Percentiles rank a stretch among this genome's conserved stretches.
These are phyloP conservation scores for Dillenia suffruticosa DNA, from an alignment of 164 flowering plant genomes.

Conservation along the genomic window DNA sequence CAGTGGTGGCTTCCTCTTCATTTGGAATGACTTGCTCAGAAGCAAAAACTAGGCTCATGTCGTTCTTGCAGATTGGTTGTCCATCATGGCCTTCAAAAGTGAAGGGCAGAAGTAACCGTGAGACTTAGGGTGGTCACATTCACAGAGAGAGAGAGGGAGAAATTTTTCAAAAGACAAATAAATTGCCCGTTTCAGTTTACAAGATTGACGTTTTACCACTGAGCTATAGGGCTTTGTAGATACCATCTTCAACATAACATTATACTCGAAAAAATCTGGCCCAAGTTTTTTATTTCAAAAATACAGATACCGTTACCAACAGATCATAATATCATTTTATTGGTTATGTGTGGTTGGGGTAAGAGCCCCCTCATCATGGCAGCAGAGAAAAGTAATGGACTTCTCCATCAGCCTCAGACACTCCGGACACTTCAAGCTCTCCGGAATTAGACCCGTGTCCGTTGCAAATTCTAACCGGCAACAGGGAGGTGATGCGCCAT, in stretches of 20 bases:
- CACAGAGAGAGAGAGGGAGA: not conserved
- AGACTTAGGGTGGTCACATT: not conserved
- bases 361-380: constrained; percentile 7
- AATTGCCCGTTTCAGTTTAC: constrained; percentile 49
- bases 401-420: constrained; percentile 22
- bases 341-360: no score
- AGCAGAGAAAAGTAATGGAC: constrained; percentile 17
- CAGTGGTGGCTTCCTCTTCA: no score
- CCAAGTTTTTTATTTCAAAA: no score
- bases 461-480: constrained; percentile 15
- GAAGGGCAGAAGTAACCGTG: not conserved
- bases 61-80: no score
- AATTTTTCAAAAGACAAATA: not conserved
- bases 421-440: constrained; percentile 17
- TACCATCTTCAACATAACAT: no score
- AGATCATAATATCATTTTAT: no score
- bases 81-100: no score
- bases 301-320: no score
- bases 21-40: no score
- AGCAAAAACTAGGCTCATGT: no score
- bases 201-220: constrained; percentile 56
- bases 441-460: constrained; percentile 14
- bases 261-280: no score
- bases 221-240: constrained; percentile 38
- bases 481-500: constrained; percentile 6